Percentiles rank a stretch among this genome's conserved stretches.
phyloP scores from a whole-genome alignment of 768 basidiomycete genomes.

The Mrakia blollopis region DNA sequence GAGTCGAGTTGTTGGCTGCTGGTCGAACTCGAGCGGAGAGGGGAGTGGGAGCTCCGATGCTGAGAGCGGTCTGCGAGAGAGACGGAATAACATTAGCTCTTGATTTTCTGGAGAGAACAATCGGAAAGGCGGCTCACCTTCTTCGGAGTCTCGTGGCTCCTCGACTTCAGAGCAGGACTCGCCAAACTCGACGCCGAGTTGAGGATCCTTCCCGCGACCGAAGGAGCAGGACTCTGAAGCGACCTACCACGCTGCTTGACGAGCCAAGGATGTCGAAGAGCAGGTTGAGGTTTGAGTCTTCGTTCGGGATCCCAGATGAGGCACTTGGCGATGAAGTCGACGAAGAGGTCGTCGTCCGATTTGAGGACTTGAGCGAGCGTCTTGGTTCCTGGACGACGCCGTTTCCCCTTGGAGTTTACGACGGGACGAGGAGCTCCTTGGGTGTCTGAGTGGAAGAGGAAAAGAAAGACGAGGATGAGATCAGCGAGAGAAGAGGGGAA shows the following conservation, averaged over 20 bases:
- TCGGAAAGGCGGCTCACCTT: constrained; percentile 10
- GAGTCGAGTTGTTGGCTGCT: constrained; percentile 14
- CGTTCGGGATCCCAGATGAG: constrained; percentile 98
- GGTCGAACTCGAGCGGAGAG: constrained; percentile 60
- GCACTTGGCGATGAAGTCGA: constrained; percentile 96
- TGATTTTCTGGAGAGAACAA: not conserved
- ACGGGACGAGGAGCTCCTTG: constrained; percentile 89
- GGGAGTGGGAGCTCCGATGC: constrained; percentile 79
- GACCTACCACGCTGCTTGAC: constrained; percentile 39
- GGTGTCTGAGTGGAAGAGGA: constrained; percentile 57
- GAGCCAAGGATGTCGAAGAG: constrained; percentile 86
- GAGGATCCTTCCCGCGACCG: constrained; percentile 15
- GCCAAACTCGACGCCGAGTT: not conserved
- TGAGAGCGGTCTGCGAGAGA: not conserved
- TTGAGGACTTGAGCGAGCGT: constrained; percentile 81
- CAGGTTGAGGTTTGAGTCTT: constrained; percentile 86
- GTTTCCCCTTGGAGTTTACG: constrained; percentile 91
- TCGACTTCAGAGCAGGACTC: constrained; percentile 9
- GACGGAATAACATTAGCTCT: not conserved
- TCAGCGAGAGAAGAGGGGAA: not conserved
- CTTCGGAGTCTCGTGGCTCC: constrained; percentile 25
- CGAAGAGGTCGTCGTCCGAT: constrained; percentile 87
- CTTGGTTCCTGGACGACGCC: constrained; percentile 85
- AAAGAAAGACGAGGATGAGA: not conserved
- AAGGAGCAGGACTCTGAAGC: constrained; percentile 12